Evolutionary conservation across 176 grass and related monocot genomes (phyloP), one percentile per base, ranked within the genome.

Genomic region (Sorghum bicolor): DNA sequence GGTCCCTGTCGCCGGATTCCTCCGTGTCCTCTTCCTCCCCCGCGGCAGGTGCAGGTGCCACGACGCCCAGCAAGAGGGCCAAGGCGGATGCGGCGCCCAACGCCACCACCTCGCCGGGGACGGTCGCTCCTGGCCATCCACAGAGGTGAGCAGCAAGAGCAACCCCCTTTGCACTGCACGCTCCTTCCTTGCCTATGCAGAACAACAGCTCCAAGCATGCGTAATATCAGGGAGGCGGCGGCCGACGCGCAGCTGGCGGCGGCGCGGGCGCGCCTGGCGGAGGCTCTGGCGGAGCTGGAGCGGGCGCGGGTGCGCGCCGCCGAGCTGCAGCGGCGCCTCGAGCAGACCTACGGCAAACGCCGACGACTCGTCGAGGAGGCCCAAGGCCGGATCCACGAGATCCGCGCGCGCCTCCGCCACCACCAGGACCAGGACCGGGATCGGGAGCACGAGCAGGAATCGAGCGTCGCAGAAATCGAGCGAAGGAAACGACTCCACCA

Each of bases 11-110:
- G 0, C 83, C 86, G 50, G 83, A 87, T 55, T 94, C 92, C 61
- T 94, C 88, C 24, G 88, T 90, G 14, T 88, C 88, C 0, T 94
- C 86, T 14, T 88, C 88, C 37, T 91, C 88, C 57, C 82, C 82
- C 2, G 82, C 78, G n/a, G 55, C 82, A 31, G 67, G 57, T 15
- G 25, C 77, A 19, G n/a, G 55, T 64, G 10, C 77, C 13, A n/a
- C 55, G 31, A 44, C 74, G 22, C 80, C 75, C 15, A 85, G 62
- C 64, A 79, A 82, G 60, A 74, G 82, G 70, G 75, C 88, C 32
- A 77, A 83, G 44, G 41, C 70, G 19, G 74, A 63, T 20, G 70
- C 44, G 26, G 52, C 83, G 2, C 44, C 75, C 75, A 52, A 79
- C 10, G 83, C 85, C 28, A 88, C 80, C 50, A 72, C 93, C 28